Base-by-base conservation (phyloP, 1,284 basidiomycete genomes). In the Leccinum pachyderme region DNA sequence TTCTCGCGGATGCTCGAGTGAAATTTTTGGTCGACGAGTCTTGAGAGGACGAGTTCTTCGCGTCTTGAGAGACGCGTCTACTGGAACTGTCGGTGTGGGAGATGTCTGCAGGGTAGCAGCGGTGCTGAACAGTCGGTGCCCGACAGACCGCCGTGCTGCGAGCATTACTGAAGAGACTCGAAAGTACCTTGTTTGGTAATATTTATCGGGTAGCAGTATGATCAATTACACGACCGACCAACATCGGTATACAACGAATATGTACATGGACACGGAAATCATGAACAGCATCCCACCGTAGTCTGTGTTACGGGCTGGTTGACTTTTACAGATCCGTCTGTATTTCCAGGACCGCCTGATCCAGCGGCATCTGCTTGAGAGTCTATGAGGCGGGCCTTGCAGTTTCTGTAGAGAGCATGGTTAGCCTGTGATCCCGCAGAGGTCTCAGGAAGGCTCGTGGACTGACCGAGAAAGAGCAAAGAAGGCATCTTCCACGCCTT, bases 401-500 rank as follows among this genome's bases (percentile, higher is more conserved):
- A 97, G 73, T 95, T 93, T 72, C 95, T 96, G 70, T 43, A 51
- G 48, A 33, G 15, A 4, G 41, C 5, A 3, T 13, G 7, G 25
- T 57, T 13, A 39, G 28, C 5, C 4, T 0, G n/a, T 24, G 22
- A 41, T 33, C 12, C 39, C 25, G 11, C 13, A 49, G 13, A 3
- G 7, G 18, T 35, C 28, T n/a, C n/a, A n/a, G 7, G 1, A 13
- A 2, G 51, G 8, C 35, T 22, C 48, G 39, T 18, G 9, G 51
- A 74, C 87, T 61, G 56, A 95, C 94, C 95, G 84, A 35, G 97
- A 96, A 55, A 99, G 82, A 12, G 91, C 92, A 75, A 99, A 98
- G 82, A 99, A 99, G 3, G 97, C 96, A 67, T 98, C 95, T 76
- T 99, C 97, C 22, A 99, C 97, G 60, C 95, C 95, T 58, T 97